Percentiles rank a stretch among this genome's conserved stretches.
phyloP scores from a whole-genome alignment of 768 basidiomycete species.

The Boletus rufocinnamomeus region DNA sequence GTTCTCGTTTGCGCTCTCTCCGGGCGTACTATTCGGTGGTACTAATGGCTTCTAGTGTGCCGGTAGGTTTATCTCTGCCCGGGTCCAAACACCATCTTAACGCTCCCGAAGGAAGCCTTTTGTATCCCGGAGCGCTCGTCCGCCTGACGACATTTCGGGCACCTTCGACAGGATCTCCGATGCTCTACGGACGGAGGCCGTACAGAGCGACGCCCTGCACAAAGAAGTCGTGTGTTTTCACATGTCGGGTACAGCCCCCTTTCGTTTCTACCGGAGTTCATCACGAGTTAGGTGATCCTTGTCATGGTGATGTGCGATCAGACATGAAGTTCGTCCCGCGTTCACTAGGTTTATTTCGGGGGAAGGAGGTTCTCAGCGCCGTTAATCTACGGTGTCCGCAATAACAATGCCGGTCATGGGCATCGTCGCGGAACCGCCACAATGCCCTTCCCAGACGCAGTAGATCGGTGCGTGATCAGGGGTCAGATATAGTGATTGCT shows the following conservation, averaged over 20 bases:
- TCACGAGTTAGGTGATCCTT: background rate
- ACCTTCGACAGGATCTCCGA: slow-evolving; percentile 16
- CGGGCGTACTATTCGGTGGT: slow-evolving; percentile 25
- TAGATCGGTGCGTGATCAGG: slow-evolving; percentile 30
- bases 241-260: background rate
- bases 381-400: slow-evolving; percentile 29
- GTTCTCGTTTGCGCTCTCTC: slow-evolving; percentile 23
- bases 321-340: slow-evolving; percentile 1
- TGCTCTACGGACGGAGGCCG: slow-evolving; percentile 11
- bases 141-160: slow-evolving; percentile 5
- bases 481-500: slow-evolving; percentile 26
- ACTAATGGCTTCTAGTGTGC: slow-evolving; percentile 14
- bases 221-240: slow-evolving; percentile 5
- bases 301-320: slow-evolving; percentile 7
- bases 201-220: background rate
- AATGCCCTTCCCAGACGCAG: slow-evolving; percentile 27
- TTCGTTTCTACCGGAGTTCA: slow-evolving; percentile 11
- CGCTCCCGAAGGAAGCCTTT: slow-evolving; percentile 9
- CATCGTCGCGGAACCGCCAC: slow-evolving; percentile 31
- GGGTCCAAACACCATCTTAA: slow-evolving; percentile 9
- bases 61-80: slow-evolving; percentile 6
- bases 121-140: slow-evolving; percentile 7
- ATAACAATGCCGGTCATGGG: slow-evolving; percentile 24
- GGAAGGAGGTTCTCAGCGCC: slow-evolving; percentile 11
- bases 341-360: slow-evolving; percentile 11